Conservation (phyloP, 139 green algal genomes). For the Astrephomene gubernaculifera region DNA sequence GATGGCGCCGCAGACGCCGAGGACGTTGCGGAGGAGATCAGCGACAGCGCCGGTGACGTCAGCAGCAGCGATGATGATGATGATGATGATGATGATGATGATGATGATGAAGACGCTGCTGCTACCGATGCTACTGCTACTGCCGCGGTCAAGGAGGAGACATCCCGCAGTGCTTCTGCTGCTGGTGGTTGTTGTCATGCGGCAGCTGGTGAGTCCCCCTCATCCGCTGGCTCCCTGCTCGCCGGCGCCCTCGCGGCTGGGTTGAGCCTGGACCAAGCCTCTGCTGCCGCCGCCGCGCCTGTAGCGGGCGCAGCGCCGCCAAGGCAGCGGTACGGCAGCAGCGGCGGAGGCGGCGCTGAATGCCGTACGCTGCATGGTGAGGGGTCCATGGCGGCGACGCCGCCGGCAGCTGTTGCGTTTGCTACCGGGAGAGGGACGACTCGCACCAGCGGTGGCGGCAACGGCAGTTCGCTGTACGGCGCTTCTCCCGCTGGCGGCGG, state of each 20-base stretch:
- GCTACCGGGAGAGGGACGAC: no score
- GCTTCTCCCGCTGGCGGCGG: background rate
- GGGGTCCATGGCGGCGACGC: no score
- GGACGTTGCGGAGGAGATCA: no score
- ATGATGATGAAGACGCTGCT: background rate
- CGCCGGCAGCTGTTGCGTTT: no score
- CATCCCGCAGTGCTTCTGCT: no score
- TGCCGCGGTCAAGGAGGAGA: background rate
- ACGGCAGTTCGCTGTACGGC: conserved; percentile 13
- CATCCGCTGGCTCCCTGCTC: background rate
- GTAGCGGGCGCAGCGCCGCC: background rate
- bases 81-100: background rate
- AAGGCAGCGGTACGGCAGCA: background rate
- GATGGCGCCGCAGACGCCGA: no score
- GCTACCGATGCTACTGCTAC: background rate
- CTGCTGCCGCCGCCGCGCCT: background rate
- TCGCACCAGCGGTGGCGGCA: background rate
- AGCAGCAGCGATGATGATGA: background rate
- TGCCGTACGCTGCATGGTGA: no score
- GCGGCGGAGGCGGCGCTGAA: background rate
- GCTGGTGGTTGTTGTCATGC: background rate
- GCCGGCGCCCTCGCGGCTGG: background rate
- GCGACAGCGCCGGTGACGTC: background rate
- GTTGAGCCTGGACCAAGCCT: background rate
- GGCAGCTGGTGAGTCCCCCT: no score